phyloP scores from a whole-genome alignment of 2,329 filamentous ascomycete genomes.

The Nemania abortiva region DNA sequence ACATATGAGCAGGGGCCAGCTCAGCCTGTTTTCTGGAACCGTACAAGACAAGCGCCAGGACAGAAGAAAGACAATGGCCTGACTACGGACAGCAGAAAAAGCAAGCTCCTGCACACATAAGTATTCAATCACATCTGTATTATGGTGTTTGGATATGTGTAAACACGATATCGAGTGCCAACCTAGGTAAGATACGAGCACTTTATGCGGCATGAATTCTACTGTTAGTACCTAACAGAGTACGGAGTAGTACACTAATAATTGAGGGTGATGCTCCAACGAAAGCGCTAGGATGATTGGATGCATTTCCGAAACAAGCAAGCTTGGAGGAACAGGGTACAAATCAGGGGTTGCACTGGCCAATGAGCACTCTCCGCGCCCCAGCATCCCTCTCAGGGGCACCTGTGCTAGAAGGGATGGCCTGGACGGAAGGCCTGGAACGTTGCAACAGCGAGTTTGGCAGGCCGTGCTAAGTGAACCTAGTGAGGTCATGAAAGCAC shows the following conservation, averaged over 20 bases:
- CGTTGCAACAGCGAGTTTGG: constrained; percentile 6
- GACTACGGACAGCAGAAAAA: background rate
- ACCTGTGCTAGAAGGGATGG: background rate
- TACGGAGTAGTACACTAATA: no score
- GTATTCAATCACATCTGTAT: no score
- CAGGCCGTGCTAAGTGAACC: background rate
- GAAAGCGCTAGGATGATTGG: constrained; percentile 25
- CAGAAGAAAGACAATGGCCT: background rate
- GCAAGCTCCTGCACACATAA: background rate
- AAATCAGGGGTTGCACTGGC: constrained; percentile 4
- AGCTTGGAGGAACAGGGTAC: constrained; percentile 1
- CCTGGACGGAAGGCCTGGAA: background rate
- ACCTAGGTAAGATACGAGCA: background rate
- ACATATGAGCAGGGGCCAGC: background rate
- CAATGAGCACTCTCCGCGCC: constrained; percentile 13
- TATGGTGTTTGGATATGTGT: background rate
- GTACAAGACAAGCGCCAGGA: background rate
- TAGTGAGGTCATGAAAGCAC: constrained; percentile 4
- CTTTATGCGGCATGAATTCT: background rate
- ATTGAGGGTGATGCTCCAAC: constrained; percentile 22
- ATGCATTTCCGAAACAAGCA: constrained; percentile 32
- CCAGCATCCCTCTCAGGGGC: background rate
- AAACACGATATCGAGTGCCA: no score
- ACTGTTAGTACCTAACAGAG: no score
- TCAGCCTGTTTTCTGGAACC: background rate